Base-by-base conservation (phyloP, 2,329 filamentous ascomycete species). In the Colletotrichum theobromicola region DNA sequence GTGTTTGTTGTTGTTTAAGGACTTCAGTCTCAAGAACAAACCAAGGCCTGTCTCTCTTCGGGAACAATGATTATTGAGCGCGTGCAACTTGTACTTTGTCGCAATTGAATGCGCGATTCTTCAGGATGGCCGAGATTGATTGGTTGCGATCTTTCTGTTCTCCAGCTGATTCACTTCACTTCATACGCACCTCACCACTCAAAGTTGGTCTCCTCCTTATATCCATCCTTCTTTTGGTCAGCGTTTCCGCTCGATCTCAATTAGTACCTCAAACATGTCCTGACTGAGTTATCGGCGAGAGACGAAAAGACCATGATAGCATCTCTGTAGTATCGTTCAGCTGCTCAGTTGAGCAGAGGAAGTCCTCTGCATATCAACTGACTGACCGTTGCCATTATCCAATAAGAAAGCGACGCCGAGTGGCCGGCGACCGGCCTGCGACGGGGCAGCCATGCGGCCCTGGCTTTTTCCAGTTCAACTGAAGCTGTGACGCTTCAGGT, bases 401-500 rank as follows among this genome's bases (percentile, higher is more conserved):
- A 76, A 76, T 76, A 46, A 58, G n/a, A 63, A 28, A 18, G n/a
- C 30, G 24, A 21, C 7, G 16, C 37, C 61, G 61, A 63, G 34
- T 15, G 58, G 35, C 61, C 71, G 60, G 28, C 50, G 73, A 28
- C 58, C 30, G 70, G 63, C 70, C 73, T 73, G 70, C 63, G 73
- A 75, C 73, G 26, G 70, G 70, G 70, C 73, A 60, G 53, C 64
- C 35, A 35, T 35, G 53, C 32, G 28, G 50, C 24, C 50, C 65
- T 50, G 46, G 60, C 61, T 32, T 35, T 24, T 37, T 32, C 24
- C 28, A 69, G 64, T 13, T 42, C 70, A 69, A 62, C 70, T 73
- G 73, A 75, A 75, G 58, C 70, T 75, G 73, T 67, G 63, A 75
- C 70, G 50, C 64, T 60, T 57, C 61, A 65, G 71, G 53, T 53